phyloP scores from a whole-genome alignment of 208 protist genomes.

The Leishmania tropica region DNA sequence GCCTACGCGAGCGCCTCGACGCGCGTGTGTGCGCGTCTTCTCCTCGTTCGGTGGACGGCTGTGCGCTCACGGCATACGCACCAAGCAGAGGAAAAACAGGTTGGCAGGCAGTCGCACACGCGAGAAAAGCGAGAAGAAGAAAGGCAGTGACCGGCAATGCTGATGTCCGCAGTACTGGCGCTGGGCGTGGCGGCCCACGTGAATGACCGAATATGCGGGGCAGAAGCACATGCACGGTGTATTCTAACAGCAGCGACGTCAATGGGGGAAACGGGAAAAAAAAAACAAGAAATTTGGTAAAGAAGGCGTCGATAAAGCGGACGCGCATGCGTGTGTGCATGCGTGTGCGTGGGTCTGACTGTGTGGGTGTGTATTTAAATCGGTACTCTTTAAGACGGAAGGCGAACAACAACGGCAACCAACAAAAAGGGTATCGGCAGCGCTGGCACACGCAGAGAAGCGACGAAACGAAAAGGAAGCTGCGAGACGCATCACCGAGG shows the following conservation, averaged over 20 bases:
- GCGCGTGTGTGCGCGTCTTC: too few relatives aligned
- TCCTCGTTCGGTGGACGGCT: neutral
- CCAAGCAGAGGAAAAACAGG: neutral
- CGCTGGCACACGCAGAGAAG: neutral
- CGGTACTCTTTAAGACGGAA: neutral
- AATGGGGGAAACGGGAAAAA: too few relatives aligned
- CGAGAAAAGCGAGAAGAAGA: neutral
- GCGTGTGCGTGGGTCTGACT: neutral
- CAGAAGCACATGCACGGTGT: too few relatives aligned
- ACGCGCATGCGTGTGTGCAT: neutral
- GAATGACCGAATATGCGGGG: too few relatives aligned
- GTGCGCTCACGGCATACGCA: neutral
- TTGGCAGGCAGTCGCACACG: neutral
- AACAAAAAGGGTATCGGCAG: neutral
- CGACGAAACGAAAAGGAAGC: neutral
- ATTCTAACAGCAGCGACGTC: too few relatives aligned
- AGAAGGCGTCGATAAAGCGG: neutral
- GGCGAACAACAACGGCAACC: neutral
- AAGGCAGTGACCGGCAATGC: neutral
- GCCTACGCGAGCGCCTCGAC: neutral
- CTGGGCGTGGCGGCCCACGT: too few relatives aligned
- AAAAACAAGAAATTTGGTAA: neutral
- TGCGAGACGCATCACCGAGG: too few relatives aligned
- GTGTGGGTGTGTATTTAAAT: neutral
- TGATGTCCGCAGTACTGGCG: neutral